Evolutionary conservation across 2,329 filamentous ascomycete genomes (phyloP).

Genomic region (Stagonosporopsis cucurbitacearum): DNA sequence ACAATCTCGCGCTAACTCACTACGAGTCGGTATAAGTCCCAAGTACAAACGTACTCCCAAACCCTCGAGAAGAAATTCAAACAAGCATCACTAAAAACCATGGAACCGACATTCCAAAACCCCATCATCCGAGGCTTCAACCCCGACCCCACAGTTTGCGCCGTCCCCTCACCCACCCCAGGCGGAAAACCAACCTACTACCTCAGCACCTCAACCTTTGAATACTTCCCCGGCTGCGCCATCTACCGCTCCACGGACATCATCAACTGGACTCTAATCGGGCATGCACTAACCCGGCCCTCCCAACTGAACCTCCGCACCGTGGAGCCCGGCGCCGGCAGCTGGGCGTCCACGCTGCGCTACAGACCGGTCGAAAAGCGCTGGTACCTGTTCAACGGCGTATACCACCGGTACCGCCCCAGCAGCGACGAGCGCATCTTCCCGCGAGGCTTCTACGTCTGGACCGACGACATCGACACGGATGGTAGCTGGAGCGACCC

Average conservation of each 20-base stretch:
- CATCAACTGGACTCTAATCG: conserved; percentile 57
- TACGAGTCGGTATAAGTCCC: conserved; percentile 6
- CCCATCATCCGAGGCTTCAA: conserved; percentile 59
- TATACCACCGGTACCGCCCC: conserved; percentile 33
- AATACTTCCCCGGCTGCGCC: conserved; percentile 59
- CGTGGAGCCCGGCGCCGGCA: conserved; percentile 31
- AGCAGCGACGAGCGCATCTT: conserved; percentile 48
- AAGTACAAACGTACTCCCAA: background rate
- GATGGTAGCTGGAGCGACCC: conserved; percentile 31
- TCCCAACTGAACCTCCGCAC: conserved; percentile 47
- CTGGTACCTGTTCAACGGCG: conserved; percentile 35
- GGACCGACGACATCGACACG: conserved; percentile 27
- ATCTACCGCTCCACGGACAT: conserved; percentile 60
- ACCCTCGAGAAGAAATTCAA: background rate
- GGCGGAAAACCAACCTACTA: conserved; percentile 14
- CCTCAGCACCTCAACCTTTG: conserved; percentile 57
- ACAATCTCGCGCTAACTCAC: conserved; percentile 4
- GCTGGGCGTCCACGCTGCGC: conserved; percentile 33
- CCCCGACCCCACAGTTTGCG: conserved; percentile 56
- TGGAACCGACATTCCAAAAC: conserved; percentile 39
- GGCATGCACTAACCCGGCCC: conserved; percentile 45
- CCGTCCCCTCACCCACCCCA: conserved; percentile 4
- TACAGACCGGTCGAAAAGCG: conserved; percentile 19
- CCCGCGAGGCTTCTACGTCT: conserved; percentile 58
- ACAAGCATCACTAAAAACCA: background rate